These are phyloP conservation scores for Otatea glauca DNA, from an alignment of 176 grass and related monocot genomes.

Conservation along the genomic window DNA sequence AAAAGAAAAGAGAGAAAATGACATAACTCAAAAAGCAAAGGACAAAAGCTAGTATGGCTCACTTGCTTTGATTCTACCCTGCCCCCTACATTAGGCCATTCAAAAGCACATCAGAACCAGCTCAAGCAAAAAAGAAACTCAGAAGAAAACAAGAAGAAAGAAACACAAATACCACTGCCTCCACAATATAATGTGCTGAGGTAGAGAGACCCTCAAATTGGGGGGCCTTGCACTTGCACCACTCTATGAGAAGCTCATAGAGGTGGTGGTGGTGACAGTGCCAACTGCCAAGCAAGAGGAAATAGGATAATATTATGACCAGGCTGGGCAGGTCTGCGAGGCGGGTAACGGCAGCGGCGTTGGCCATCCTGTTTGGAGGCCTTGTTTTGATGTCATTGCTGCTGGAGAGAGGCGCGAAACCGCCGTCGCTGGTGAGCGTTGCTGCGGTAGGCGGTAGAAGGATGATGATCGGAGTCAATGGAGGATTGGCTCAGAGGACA, in stretches of 20 bases:
- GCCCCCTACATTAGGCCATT: constrained; percentile 35
- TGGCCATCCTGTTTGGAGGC: constrained; percentile 52
- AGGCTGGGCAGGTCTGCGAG: constrained; percentile 1
- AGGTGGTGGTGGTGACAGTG: background rate
- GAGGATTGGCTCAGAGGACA: constrained; percentile 18
- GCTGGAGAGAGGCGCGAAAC: background rate
- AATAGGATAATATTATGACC: constrained; percentile 35
- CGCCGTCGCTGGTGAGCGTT: background rate
- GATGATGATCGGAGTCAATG: constrained; percentile 31
- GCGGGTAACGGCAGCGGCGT: constrained; percentile 4
- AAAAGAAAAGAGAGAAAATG: constrained; percentile 13
- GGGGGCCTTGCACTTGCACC: constrained; percentile 24
- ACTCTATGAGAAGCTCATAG: constrained; percentile 41
- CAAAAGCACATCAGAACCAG: constrained; percentile 41
- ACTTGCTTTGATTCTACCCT: constrained; percentile 38
- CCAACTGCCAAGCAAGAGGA: constrained; percentile 1
- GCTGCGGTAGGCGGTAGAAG: constrained; percentile 11
- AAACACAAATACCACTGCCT: constrained; percentile 37
- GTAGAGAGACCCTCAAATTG: constrained; percentile 11
- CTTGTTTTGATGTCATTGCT: constrained; percentile 50
- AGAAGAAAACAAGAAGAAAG: constrained; percentile 15
- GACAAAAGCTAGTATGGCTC: constrained; percentile 36
- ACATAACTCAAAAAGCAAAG: constrained; percentile 45
- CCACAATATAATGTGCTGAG: constrained; percentile 31
- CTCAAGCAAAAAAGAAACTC: constrained; percentile 23